phyloP scores from a whole-genome alignment of 2,329 filamentous ascomycete species.

The Fusarium oxysporum region DNA sequence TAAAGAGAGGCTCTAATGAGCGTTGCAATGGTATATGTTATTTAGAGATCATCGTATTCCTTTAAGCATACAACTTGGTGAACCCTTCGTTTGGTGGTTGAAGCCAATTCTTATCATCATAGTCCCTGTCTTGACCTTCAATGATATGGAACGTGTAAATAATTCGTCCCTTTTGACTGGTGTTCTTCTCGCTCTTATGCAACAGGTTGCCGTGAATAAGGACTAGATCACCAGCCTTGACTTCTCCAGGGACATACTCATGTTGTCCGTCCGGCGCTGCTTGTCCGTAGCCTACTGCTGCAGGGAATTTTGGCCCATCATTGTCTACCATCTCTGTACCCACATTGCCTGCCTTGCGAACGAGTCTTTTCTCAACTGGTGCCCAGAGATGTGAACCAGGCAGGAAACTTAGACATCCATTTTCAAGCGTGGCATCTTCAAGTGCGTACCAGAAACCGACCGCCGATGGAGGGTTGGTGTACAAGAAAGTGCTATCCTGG shows the following conservation, averaged over 20 bases:
- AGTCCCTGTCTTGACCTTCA: slow-evolving; percentile 78
- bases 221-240: slow-evolving; percentile 90
- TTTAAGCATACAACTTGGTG: slow-evolving; percentile 68
- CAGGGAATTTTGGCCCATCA: slow-evolving; percentile 72
- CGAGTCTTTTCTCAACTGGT: slow-evolving; percentile 78
- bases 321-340: slow-evolving; percentile 81
- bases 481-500: slow-evolving; percentile 92
- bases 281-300: slow-evolving; percentile 60
- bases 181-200: slow-evolving; percentile 96
- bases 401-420: slow-evolving; percentile 90
- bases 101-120: slow-evolving; percentile 93
- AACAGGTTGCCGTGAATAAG: slow-evolving; percentile 95
- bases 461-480: slow-evolving; percentile 87
- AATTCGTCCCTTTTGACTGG: slow-evolving; percentile 85
- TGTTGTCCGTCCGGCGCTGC: slow-evolving; percentile 53
- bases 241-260: slow-evolving; percentile 81
- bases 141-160: slow-evolving; percentile 99
- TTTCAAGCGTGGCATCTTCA: slow-evolving; percentile 87
- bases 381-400: slow-evolving; percentile 83
- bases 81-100: slow-evolving; percentile 87
- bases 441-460: slow-evolving; percentile 98
- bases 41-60: background rate
- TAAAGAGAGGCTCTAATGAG: slow-evolving; percentile 6
- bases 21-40: background rate
- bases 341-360: slow-evolving; percentile 66